A percentile compares a stretch with the other conserved stretches of the same genome.
Evolutionary conservation across 768 basidiomycete species (phyloP).

Genomic region (Hypsizygus marmoreus): DNA sequence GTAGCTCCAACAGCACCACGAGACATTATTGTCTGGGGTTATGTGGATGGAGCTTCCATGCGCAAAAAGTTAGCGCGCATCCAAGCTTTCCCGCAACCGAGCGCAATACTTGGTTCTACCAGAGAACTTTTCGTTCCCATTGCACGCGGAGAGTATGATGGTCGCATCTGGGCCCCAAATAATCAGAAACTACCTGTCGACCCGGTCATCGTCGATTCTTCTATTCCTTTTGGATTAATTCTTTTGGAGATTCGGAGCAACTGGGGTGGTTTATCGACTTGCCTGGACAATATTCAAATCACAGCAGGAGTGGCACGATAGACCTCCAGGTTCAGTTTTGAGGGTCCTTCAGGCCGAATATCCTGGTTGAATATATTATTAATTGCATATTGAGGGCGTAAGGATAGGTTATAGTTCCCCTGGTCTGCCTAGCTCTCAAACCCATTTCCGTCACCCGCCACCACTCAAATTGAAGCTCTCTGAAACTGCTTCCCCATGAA

Average conservation of each 20-base stretch:
- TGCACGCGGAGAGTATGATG: not conserved
- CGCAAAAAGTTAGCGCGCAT: not conserved
- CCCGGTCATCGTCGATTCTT: not conserved
- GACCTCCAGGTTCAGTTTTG: too few relatives aligned
- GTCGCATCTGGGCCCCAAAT: not conserved
- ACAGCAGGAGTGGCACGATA: too few relatives aligned
- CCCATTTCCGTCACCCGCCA: too few relatives aligned
- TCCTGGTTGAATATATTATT: too few relatives aligned
- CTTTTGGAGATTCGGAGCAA: not conserved
- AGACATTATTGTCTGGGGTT: not conserved
- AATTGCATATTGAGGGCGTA: too few relatives aligned
- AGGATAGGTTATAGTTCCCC: too few relatives aligned
- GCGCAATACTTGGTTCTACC: not conserved
- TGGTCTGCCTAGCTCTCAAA: too few relatives aligned
- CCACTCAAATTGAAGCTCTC: too few relatives aligned
- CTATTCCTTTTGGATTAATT: not conserved
- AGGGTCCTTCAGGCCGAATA: too few relatives aligned
- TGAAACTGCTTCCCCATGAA: too few relatives aligned
- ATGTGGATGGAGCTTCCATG: not conserved
- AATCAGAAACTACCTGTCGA: not conserved
- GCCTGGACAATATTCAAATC: too few relatives aligned
- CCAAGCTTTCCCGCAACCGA: not conserved
- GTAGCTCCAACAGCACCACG: not conserved
- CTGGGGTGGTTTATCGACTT: not conserved
- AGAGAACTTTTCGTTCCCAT: not conserved